phyloP scores from a whole-genome alignment of 192 early-diverging fungal genomes.

The Helicostylum pulchrum region DNA sequence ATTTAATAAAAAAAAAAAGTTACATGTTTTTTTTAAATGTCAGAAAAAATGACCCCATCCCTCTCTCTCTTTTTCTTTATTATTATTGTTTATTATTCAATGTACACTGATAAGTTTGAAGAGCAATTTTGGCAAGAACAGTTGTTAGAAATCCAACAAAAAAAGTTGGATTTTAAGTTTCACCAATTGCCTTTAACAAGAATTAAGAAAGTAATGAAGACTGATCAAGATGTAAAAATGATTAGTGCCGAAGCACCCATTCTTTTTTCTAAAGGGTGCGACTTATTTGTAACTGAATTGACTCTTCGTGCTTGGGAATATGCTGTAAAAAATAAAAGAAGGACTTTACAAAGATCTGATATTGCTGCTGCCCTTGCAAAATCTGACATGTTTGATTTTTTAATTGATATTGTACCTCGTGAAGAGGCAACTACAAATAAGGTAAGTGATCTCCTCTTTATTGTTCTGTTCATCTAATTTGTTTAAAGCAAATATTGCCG shows the following conservation, averaged over 20 bases:
- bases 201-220: constrained; percentile 98
- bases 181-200: constrained; percentile 88
- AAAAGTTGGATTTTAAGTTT: constrained; percentile 75
- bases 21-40: too few species aligned
- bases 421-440: constrained; percentile 53
- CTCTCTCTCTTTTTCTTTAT: too few species aligned
- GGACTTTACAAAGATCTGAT: constrained; percentile 88
- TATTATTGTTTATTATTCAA: too few species aligned
- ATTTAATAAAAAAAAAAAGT: too few species aligned
- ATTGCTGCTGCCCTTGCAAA: constrained; percentile 81
- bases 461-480: constrained; percentile 5
- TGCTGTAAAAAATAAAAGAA: constrained; percentile 92
- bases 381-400: constrained; percentile 92
- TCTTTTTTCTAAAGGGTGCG: constrained; percentile 91
- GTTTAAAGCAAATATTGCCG: too few species aligned
- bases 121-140: too few species aligned
- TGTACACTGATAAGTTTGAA: too few species aligned
- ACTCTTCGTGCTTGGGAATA: constrained; percentile 77
- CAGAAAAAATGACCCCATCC: too few species aligned
- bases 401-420: constrained; percentile 93
- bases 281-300: constrained; percentile 90
- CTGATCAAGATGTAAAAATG: constrained; percentile 89
- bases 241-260: constrained; percentile 73
- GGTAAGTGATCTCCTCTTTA: not conserved
- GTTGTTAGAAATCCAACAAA: too few species aligned